Conservation (phyloP, 768 basidiomycete species). For the Xerocomellus chrysenteron region DNA sequence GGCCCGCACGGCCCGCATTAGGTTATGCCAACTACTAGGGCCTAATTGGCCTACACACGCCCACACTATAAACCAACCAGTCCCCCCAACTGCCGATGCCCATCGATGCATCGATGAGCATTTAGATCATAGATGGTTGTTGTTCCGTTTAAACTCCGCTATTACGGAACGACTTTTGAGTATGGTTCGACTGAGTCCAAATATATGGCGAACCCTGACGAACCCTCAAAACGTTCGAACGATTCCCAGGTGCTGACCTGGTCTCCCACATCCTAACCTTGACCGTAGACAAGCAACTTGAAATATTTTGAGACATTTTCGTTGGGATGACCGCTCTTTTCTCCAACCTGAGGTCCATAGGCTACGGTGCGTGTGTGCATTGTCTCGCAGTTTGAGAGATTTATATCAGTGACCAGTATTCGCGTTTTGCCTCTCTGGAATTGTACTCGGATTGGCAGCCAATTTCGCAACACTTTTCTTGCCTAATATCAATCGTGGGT, state of each 20-base stretch:
- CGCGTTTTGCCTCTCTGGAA: constrained; percentile 40
- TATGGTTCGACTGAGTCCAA: constrained; percentile 9
- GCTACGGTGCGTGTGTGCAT: constrained; percentile 44
- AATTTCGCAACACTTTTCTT: constrained; percentile 70
- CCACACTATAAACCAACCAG: too few relatives aligned
- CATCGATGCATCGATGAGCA: too few relatives aligned
- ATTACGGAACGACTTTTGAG: neutral
- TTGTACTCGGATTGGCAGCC: constrained; percentile 66
- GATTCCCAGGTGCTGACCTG: constrained; percentile 16
- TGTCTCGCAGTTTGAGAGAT: constrained; percentile 2
- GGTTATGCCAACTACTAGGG: too few relatives aligned
- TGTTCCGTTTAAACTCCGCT: constrained; percentile 15
- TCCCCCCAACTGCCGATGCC: too few relatives aligned
- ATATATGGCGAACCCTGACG: constrained; percentile 18
- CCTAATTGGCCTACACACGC: too few relatives aligned
- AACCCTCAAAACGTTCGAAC: constrained; percentile 4
- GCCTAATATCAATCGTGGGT: constrained; percentile 61
- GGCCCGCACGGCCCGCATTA: too few relatives aligned
- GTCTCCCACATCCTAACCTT: constrained; percentile 6
- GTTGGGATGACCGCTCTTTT: constrained; percentile 59
- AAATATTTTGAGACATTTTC: neutral
- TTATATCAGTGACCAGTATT: constrained; percentile 34
- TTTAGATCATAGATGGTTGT: too few relatives aligned
- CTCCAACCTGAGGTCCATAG: constrained; percentile 50
- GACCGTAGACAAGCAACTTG: constrained; percentile 7